A percentile compares a stretch with the other conserved stretches of the same genome.
Conservation (phyloP, 257 asterid genomes). For the Cordia subcordata region DNA sequence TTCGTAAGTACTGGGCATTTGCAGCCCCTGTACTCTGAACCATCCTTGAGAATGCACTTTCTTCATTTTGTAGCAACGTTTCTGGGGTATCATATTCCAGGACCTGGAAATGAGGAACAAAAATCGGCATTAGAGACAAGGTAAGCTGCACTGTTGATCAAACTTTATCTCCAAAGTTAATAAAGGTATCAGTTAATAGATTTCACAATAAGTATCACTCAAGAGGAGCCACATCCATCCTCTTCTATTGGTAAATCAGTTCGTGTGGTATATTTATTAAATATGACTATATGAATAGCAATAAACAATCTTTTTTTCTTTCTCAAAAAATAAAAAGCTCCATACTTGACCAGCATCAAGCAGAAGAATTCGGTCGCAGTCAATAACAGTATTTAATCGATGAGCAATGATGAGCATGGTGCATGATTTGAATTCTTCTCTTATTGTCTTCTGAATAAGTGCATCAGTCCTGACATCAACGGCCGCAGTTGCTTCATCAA, state of each 20-base stretch:
- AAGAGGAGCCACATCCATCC: too few species aligned
- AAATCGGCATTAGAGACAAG: not conserved
- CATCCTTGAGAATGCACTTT: constrained; percentile 90
- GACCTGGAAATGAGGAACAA: constrained; percentile 38
- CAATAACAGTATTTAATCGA: constrained; percentile 84
- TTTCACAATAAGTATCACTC: too few species aligned
- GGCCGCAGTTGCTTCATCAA: constrained; percentile 99
- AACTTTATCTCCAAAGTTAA: too few species aligned
- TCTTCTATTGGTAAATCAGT: not conserved
- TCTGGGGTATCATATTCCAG: constrained; percentile 81
- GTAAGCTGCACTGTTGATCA: not conserved
- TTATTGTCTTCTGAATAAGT: constrained; percentile 88
- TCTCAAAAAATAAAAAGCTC: not conserved
- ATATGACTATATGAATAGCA: too few species aligned
- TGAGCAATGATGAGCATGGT: constrained; percentile 98
- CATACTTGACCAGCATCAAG: constrained; percentile 89
- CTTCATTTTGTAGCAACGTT: constrained; percentile 54
- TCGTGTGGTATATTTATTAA: not conserved
- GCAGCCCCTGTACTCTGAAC: constrained; percentile 95
- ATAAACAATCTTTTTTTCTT: too few species aligned
- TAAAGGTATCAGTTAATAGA: too few species aligned
- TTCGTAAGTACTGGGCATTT: constrained; percentile 78
- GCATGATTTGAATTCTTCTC: constrained; percentile 88
- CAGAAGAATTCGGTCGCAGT: constrained; percentile 73
- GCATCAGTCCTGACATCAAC: constrained; percentile 96